A percentile compares a stretch with the other conserved stretches of the same genome.
Evolutionary conservation across 108 stramenopile genomes (phyloP).

Genomic region (Cyclotella distinguenda): DNA sequence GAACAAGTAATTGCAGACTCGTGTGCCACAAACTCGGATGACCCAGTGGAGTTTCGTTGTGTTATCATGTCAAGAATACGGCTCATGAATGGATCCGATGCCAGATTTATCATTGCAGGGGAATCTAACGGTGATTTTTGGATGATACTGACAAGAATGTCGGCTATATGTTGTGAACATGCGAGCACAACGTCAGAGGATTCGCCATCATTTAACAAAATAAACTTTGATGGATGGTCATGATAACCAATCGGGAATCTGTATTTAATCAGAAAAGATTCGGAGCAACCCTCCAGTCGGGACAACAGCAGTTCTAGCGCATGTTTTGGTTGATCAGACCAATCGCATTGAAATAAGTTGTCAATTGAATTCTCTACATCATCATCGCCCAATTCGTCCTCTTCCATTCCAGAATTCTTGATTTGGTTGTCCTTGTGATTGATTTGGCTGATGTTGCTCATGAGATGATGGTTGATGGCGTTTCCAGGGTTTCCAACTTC

Average conservation of each 20-base stretch:
- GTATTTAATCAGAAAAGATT: slow-evolving; percentile 37
- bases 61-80: slow-evolving; percentile 45
- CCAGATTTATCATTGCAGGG: slow-evolving; percentile 54
- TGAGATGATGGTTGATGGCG: slow-evolving; percentile 28
- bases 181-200: slow-evolving; percentile 12
- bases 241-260: slow-evolving; percentile 41
- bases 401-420: slow-evolving; percentile 24
- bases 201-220: neutral
- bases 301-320: slow-evolving; percentile 63
- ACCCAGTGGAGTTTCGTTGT: neutral
- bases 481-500: slow-evolving; percentile 5
- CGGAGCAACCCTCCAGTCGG: slow-evolving; percentile 44
- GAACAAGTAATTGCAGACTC: slow-evolving; percentile 75
- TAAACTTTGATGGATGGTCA: neutral
- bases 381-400: slow-evolving; percentile 44
- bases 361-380: slow-evolving; percentile 52
- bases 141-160: slow-evolving; percentile 83
- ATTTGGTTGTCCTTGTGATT: slow-evolving; percentile 42
- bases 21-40: slow-evolving; percentile 50
- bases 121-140: slow-evolving; percentile 80
- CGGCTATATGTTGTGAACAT: slow-evolving; percentile 71
- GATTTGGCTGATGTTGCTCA: slow-evolving; percentile 27
- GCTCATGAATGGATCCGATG: slow-evolving; percentile 59
- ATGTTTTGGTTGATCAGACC: slow-evolving; percentile 53
- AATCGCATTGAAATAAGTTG: slow-evolving; percentile 62